These are phyloP conservation scores for Saccharomycopsis schoenii DNA, from an alignment of 805 yeast species.

Conservation along the genomic window DNA sequence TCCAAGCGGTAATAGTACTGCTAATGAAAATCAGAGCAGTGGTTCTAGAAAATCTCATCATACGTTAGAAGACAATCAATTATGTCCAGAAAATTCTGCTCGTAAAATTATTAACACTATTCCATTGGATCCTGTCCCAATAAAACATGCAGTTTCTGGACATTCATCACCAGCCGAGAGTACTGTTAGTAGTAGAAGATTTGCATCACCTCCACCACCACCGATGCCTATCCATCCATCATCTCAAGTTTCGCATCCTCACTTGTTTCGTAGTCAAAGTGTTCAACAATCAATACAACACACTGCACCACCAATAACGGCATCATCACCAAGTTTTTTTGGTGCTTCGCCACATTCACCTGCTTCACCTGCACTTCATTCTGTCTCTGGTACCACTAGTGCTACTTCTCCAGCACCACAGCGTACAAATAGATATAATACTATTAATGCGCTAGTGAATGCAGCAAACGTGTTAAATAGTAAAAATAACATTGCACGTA, in stretches of 20 bases:
- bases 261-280: background rate
- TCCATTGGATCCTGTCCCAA: slow-evolving; percentile 79
- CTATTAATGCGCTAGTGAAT: background rate
- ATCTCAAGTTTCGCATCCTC: background rate
- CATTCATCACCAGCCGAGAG: slow-evolving; percentile 2
- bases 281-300: background rate
- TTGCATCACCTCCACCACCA: background rate
- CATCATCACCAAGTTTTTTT: background rate
- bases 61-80: slow-evolving; percentile 36
- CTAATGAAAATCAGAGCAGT: slow-evolving; percentile 26
- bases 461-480: background rate
- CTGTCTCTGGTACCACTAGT: background rate
- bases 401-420: background rate
- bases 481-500: background rate
- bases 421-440: background rate
- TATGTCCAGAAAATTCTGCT: slow-evolving; percentile 62
- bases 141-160: slow-evolving; percentile 22
- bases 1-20: slow-evolving; percentile 20
- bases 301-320: background rate
- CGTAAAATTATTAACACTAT: slow-evolving; percentile 66
- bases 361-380: background rate
- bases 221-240: background rate
- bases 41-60: slow-evolving; percentile 31
- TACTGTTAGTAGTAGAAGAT: background rate
- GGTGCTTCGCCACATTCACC: background rate